Percentiles rank a stretch among this genome's conserved stretches.
These are phyloP conservation scores for Eurotiales sp. DNA, from an alignment of 2,329 filamentous ascomycete genomes.

Conservation along the genomic window DNA sequence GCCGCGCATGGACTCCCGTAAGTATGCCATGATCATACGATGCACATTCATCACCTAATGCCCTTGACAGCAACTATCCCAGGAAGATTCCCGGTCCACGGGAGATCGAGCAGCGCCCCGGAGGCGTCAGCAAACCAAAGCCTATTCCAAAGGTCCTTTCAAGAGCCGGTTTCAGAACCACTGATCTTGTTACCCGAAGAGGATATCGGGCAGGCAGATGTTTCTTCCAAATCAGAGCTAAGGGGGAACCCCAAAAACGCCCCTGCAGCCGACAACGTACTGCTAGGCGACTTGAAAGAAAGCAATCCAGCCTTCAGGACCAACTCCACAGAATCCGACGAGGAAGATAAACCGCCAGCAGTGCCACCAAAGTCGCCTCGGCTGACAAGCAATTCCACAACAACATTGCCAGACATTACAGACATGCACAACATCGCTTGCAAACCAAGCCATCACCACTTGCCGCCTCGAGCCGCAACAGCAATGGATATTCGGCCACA, in stretches of 20 bases:
- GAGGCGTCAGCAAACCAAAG: constrained; percentile 14
- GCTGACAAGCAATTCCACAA: constrained; percentile 12
- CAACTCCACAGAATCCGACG: background rate
- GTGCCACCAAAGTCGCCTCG: constrained; percentile 28
- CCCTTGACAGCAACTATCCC: constrained; percentile 25
- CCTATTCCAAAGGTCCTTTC: constrained; percentile 11
- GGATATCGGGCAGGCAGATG: background rate
- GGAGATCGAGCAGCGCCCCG: constrained; percentile 25
- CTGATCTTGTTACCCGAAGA: constrained; percentile 10
- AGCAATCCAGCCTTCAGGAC: background rate
- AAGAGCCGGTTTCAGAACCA: constrained; percentile 16
- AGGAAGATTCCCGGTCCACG: constrained; percentile 23
- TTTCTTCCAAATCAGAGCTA: background rate
- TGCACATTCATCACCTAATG: background rate
- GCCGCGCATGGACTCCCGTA: constrained; percentile 25
- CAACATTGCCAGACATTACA: background rate
- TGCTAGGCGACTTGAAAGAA: background rate
- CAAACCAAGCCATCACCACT: background rate
- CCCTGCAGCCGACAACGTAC: background rate
- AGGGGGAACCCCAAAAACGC: background rate
- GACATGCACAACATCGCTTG: background rate
- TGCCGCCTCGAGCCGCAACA: constrained; percentile 8
- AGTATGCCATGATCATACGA: constrained; percentile 7
- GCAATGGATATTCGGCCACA: constrained; percentile 11
- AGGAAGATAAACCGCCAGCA: constrained; percentile 19